Evolutionary conservation across 257 asterid species (phyloP).

Genomic region (Solanum virginianum): DNA sequence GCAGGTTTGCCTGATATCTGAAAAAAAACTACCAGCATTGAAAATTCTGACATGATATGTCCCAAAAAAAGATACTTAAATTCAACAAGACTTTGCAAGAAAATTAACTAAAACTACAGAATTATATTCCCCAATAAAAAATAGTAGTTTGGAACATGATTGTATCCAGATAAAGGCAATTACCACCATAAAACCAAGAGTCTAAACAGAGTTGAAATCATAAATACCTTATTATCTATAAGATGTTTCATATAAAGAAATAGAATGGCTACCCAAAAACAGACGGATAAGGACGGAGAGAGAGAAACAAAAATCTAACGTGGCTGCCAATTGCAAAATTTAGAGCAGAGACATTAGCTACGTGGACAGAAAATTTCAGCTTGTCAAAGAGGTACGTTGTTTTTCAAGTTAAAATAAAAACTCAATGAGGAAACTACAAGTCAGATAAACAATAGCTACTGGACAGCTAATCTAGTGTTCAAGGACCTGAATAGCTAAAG

Average conservation of each 20-base stretch:
- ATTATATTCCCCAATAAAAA: not conserved
- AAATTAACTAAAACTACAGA: not conserved
- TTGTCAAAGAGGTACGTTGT: not conserved
- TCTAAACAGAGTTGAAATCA: not conserved
- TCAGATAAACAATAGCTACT: not conserved
- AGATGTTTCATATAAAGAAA: not conserved
- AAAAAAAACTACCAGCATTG: slow-evolving; percentile 3
- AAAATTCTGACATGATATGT: slow-evolving; percentile 3
- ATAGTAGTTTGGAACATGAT: not conserved
- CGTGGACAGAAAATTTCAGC: not conserved
- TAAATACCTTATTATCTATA: not conserved
- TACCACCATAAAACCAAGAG: not conserved
- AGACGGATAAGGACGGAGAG: not conserved
- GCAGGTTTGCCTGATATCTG: slow-evolving; percentile 74
- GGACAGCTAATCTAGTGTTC: not conserved
- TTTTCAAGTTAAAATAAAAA: not conserved
- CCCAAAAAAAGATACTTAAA: not conserved
- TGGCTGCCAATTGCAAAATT: not conserved
- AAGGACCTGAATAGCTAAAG: not conserved
- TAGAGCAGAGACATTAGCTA: not conserved
- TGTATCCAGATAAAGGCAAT: not conserved
- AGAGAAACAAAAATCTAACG: not conserved
- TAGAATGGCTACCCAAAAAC: not conserved
- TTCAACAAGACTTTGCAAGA: not conserved
- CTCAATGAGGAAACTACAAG: not conserved